Base-by-base conservation (phyloP, 192 early-diverging fungal genomes). In the Gigaspora rosea region DNA sequence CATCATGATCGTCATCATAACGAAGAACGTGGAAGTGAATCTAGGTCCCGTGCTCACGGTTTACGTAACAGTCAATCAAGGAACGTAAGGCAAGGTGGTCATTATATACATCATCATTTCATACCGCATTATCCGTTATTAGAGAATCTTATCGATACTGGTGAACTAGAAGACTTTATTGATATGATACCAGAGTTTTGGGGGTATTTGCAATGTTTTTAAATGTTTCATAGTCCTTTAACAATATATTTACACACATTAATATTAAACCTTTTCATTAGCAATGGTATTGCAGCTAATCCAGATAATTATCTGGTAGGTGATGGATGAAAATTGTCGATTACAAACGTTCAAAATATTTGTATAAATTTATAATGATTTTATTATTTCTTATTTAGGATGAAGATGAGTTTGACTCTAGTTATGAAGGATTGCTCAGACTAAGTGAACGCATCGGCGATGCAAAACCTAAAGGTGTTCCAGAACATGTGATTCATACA, bases 361-460 rank as follows among this genome's bases (percentile, higher is more conserved):
- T 27, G 27, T 27, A 27, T 27, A 27, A 27, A 27, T 27, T 27
- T 27, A 27, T 27, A 1, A 27, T 27, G 1, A 3, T 11, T 57
- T 46, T 10, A 11, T 15, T 15, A 51, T 54, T 41, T 63, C 8
- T 51, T 11, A 51, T 46, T 2, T 57, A 82, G 81, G 68, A 82
- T 79, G 81, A 82, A 9, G 81, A 82, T 47, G 78, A 82, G 11
- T 76, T 82, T 41, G 81, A 82, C 47, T 50, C 72, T 6, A 82
- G 81, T 20, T 82, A 82, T 51, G 81, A 82, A 48, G 75, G 74
- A 33, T 56, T 82, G 15, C 41, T 79, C 48, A 50, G 75, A 58
- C 65, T 82, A 18, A 46, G 81, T 47, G 81, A 82, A 67, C 74
- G 64, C 9, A 82, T 77, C 35, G 81, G 81, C 4, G 78, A 79